Base-by-base conservation (phyloP, 129 eudicot species). In the Flaveria sonorensis region DNA sequence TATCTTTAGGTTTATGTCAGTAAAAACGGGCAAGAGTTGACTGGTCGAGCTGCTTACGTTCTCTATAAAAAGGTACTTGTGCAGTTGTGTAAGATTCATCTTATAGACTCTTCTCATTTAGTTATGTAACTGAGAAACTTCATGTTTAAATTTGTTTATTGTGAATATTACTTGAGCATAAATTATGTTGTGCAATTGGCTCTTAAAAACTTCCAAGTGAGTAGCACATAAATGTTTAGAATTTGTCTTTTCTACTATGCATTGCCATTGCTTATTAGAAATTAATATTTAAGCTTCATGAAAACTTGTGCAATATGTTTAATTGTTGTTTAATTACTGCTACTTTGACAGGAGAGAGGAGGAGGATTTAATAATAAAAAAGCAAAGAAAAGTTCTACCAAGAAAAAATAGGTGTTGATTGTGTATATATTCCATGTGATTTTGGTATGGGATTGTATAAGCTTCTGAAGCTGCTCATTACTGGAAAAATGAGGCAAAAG, bases 11-110 rank as follows among this genome's bases (percentile, higher is more conserved):
- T 93, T 75, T 93, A 88, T 76, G 88, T 93, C 24, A 75, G 79
- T 61, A 86, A 85, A 82, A 78, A 45, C 69, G 98, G 98, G 62
- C 76, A 87, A 71, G 98, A 93, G 82, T 73, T 88, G 73, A 83
- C 82, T 32, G 98, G 98, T 40, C 86, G 74, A 90, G 83, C 74
- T 76, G 98, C 96, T 74, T 93, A 93, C 68, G 74, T 76, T 19
- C 85, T 74, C 24, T 93, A 86, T 74, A 90, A 47, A 79, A 90
- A 88, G 96, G 98, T 93, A 88, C 28, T 43, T 18, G 42, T 47
- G 56, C 40, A 36, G 40, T 6, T 36, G 40, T 36, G 40, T 53
- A 8, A 68, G 10, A 23, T 57, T 23, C 46, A 20, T 45, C 32
- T 73, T 14, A 0, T 21, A 23, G 26, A 28, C 39, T 42, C 24